Conservation (phyloP, 768 basidiomycete species). For the Strobilomyces dryophilus region DNA sequence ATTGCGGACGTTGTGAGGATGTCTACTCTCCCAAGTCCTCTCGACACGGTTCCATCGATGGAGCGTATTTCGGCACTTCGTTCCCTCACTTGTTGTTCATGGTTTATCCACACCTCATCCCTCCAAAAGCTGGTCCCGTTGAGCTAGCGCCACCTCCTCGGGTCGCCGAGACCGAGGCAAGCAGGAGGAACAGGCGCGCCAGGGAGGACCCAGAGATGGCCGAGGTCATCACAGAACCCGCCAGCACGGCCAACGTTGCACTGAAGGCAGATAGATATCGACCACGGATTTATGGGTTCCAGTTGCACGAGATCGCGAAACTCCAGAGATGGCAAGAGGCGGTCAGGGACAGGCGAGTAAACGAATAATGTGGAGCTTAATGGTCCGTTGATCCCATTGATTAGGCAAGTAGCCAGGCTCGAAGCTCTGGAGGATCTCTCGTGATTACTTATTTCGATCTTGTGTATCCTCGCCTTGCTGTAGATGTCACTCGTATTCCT, state of each 20-base stretch:
- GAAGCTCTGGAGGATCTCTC: conserved; percentile 43
- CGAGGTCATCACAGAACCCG: conserved; percentile 58
- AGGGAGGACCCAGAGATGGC: conserved; percentile 49
- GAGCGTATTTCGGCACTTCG: conserved; percentile 97
- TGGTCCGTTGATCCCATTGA: conserved; percentile 5
- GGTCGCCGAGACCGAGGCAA: conserved; percentile 26
- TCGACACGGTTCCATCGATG: conserved; percentile 95
- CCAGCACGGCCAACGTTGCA: conserved; percentile 79
- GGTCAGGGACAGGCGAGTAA: conserved; percentile 68
- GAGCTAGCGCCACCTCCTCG: conserved; percentile 32
- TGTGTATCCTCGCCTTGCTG: conserved; percentile 4
- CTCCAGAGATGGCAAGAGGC: conserved; percentile 96
- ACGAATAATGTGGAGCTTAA: neutral
- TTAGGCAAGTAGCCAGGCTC: conserved; percentile 46
- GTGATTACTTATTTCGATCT: conserved; percentile 8
- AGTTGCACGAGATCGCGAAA: conserved; percentile 89
- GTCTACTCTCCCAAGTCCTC: conserved; percentile 97
- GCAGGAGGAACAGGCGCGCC: conserved; percentile 43
- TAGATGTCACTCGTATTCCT: conserved; percentile 7
- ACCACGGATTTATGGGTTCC: conserved; percentile 96
- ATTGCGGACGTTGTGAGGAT: conserved; percentile 98
- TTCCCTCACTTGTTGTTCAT: conserved; percentile 97
- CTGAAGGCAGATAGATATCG: conserved; percentile 89
- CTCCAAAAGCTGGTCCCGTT: conserved; percentile 65
- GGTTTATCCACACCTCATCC: conserved; percentile 91